Percentiles rank a stretch among this genome's conserved stretches.
phyloP scores from a whole-genome alignment of 2,329 filamentous ascomycete species.

The Pyrenophora seminiperda region DNA sequence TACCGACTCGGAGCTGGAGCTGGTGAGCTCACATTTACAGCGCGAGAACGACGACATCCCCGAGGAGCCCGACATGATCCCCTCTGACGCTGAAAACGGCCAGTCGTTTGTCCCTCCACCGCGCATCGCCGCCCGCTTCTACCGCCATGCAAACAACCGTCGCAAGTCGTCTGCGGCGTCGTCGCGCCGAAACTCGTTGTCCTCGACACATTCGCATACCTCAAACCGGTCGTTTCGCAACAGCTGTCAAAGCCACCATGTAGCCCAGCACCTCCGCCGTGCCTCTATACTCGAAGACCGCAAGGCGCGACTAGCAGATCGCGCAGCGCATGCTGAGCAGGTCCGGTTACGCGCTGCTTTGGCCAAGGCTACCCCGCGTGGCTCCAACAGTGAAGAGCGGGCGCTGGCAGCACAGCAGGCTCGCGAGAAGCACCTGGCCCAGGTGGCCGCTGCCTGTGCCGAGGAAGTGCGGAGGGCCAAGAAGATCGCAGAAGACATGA shows the following conservation, averaged over 20 bases:
- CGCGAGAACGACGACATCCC: constrained; percentile 48
- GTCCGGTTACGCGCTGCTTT: constrained; percentile 76
- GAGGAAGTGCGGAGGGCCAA: constrained; percentile 84
- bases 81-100: constrained; percentile 46
- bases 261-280: constrained; percentile 78
- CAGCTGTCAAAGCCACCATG: constrained; percentile 72
- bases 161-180: constrained; percentile 78
- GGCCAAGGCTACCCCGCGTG: constrained; percentile 71
- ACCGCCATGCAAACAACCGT: constrained; percentile 66
- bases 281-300: constrained; percentile 81
- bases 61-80: constrained; percentile 49
- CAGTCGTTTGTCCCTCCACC: constrained; percentile 69
- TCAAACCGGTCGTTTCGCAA: constrained; percentile 63
- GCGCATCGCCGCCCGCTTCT: constrained; percentile 79
- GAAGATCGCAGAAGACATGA: constrained; percentile 80
- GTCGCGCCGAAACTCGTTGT: constrained; percentile 79
- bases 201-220: constrained; percentile 73
- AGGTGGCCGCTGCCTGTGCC: constrained; percentile 79
- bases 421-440: constrained; percentile 78
- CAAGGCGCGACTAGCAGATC: constrained; percentile 77
- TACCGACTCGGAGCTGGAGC: constrained; percentile 42
- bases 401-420: constrained; percentile 78
- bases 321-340: constrained; percentile 82
- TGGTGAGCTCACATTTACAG: constrained; percentile 36
- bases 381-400: constrained; percentile 72